Conservation (phyloP, 768 basidiomycete genomes). For the Tylopilus sp. region DNA sequence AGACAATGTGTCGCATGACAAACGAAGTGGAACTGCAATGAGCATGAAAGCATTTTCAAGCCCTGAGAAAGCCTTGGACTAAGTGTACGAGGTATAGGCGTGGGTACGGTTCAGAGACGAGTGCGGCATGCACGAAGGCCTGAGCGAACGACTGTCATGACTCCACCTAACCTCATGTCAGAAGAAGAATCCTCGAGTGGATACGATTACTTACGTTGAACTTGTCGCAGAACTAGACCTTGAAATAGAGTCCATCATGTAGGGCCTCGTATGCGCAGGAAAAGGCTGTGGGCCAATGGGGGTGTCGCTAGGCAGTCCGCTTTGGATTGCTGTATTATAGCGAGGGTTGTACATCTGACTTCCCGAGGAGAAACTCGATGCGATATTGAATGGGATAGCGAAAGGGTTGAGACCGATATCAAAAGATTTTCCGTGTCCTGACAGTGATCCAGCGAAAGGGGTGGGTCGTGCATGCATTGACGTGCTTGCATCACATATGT, state of each 20-base stretch:
- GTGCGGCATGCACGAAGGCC: constrained; percentile 11
- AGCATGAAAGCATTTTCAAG: constrained; percentile 22
- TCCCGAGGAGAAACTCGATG: constrained; percentile 7
- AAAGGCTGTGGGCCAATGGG: constrained; percentile 26
- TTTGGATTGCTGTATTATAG: constrained; percentile 4
- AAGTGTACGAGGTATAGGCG: constrained; percentile 22
- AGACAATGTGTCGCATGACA: constrained; percentile 20
- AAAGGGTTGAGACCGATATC: constrained; percentile 32
- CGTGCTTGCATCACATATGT: constrained; percentile 25
- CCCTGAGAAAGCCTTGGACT: constrained; percentile 5
- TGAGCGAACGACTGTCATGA: constrained; percentile 20
- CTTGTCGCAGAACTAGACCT: constrained; percentile 33
- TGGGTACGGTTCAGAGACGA: constrained; percentile 17
- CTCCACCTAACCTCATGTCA: constrained; percentile 27
- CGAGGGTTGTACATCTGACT: constrained; percentile 5
- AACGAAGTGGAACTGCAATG: constrained; percentile 3
- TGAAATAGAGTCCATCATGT: constrained; percentile 25
- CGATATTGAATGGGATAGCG: constrained; percentile 29
- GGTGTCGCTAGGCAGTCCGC: constrained; percentile 20
- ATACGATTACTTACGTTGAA: constrained; percentile 25
- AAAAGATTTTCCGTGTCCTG: constrained; percentile 12
- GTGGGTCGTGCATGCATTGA: constrained; percentile 1
- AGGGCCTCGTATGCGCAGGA: constrained; percentile 13
- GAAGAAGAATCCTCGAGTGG: neutral
- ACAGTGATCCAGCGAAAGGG: constrained; percentile 8